phyloP scores from a whole-genome alignment of 495 filamentous ascomycete species.

The Xylaria bambusicola region DNA sequence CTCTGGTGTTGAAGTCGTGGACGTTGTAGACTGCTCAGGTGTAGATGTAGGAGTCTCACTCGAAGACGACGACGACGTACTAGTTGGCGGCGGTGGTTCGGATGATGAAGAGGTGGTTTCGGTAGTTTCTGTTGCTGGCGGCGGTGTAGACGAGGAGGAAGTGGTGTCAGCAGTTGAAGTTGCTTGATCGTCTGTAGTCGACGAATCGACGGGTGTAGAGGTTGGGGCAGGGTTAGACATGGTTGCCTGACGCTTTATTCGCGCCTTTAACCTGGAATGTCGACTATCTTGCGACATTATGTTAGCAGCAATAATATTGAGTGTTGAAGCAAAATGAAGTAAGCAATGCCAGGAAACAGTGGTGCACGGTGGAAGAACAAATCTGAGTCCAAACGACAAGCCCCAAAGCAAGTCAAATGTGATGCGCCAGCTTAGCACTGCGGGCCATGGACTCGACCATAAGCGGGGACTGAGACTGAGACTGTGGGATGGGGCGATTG shows the following conservation, averaged over 20 bases:
- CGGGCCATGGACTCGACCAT: constrained; percentile 2
- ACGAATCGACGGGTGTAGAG: neutral
- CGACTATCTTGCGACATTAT: constrained; percentile 11
- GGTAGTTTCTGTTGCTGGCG: neutral
- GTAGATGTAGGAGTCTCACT: constrained; percentile 29
- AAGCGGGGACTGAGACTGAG: neutral
- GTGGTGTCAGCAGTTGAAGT: neutral
- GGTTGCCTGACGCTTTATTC: constrained; percentile 1
- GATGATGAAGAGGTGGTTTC: neutral
- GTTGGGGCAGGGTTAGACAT: constrained; percentile 8
- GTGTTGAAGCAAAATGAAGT: neutral
- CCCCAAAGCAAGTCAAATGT: neutral
- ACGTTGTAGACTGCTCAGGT: constrained; percentile 24
- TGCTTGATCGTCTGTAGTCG: neutral
- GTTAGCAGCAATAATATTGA: neutral
- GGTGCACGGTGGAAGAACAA: neutral
- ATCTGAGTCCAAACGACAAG: neutral
- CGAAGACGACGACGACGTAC: constrained; percentile 12
- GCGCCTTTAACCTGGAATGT: constrained; percentile 8
- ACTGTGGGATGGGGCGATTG: neutral
- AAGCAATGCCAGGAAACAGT: neutral
- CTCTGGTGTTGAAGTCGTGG: constrained; percentile 24
- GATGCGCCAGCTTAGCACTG: neutral
- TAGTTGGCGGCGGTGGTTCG: constrained; percentile 7
- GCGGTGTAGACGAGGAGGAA: neutral